Percentiles rank a stretch among this genome's conserved stretches.
phyloP scores from a whole-genome alignment of 2,329 filamentous ascomycete genomes.

The Lecanicillium sp. region DNA sequence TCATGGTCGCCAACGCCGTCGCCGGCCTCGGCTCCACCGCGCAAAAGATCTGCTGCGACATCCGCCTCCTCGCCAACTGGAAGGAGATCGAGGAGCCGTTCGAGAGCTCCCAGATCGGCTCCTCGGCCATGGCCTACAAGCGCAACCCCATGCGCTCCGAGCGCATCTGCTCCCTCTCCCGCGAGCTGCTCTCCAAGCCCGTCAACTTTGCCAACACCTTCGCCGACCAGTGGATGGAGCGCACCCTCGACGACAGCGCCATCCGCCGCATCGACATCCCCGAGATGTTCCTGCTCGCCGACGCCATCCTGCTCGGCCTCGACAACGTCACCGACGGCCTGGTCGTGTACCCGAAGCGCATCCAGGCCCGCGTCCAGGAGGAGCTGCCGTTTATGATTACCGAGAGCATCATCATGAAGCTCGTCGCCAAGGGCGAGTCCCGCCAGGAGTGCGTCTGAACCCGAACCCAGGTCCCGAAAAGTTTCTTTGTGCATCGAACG shows the following conservation, averaged over 20 bases:
- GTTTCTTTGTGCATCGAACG: background rate
- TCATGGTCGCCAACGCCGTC: conserved; percentile 74
- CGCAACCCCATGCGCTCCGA: conserved; percentile 44
- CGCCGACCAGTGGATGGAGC: conserved; percentile 47
- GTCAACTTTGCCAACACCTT: conserved; percentile 29
- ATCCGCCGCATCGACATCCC: conserved; percentile 62
- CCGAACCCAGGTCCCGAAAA: no score
- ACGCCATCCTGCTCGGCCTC: conserved; percentile 60
- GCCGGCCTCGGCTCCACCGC: conserved; percentile 73
- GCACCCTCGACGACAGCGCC: conserved; percentile 71
- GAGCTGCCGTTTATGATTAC: conserved; percentile 87
- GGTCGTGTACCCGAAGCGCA: conserved; percentile 72
- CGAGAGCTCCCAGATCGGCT: conserved; percentile 72
- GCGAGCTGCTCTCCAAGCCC: conserved; percentile 38
- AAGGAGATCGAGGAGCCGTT: conserved; percentile 87
- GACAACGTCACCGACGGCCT: conserved; percentile 64
- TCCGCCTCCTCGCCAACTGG: conserved; percentile 64
- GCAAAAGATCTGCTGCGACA: conserved; percentile 63
- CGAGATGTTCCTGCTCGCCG: conserved; percentile 61
- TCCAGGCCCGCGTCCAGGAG: conserved; percentile 59
- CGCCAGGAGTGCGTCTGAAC: conserved; percentile 59
- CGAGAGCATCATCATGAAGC: conserved; percentile 64
- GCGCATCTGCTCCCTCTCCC: conserved; percentile 39
- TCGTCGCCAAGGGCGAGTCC: conserved; percentile 63
- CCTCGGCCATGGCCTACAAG: conserved; percentile 41